phyloP scores from a whole-genome alignment of 257 asterid species.

The Jacaranda copaia region DNA sequence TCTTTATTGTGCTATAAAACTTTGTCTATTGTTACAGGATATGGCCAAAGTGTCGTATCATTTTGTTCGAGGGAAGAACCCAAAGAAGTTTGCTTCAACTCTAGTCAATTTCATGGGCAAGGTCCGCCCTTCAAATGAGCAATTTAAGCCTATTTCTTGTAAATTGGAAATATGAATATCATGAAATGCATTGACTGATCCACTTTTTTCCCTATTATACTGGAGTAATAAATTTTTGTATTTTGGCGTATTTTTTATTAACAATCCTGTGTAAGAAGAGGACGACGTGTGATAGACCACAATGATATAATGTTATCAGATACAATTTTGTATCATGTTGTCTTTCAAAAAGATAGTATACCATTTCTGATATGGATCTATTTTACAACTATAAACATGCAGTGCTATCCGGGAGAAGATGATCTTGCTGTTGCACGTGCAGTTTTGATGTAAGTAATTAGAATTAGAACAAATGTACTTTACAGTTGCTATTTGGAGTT shows the following conservation, averaged over 20 bases:
- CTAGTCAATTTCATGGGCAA: slow-evolving; percentile 92
- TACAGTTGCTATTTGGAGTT: slow-evolving; percentile 1
- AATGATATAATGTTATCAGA: not conserved
- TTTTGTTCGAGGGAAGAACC: slow-evolving; percentile 86
- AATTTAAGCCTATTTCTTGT: slow-evolving; percentile 16
- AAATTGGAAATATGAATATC: slow-evolving; percentile 1
- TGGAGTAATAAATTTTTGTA: not conserved
- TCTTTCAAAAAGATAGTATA: slow-evolving; percentile 19
- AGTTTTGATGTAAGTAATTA: slow-evolving; percentile 76
- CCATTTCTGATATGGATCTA: slow-evolving; percentile 25
- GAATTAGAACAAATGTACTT: not conserved
- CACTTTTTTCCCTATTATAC: slow-evolving; percentile 6
- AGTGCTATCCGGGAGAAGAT: slow-evolving; percentile 99
- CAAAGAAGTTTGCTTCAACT: slow-evolving; percentile 83
- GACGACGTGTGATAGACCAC: slow-evolving; percentile 5
- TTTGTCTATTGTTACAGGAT: slow-evolving; percentile 62
- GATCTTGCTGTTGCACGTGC: slow-evolving; percentile 94
- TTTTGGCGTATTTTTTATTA: slow-evolving; percentile 5
- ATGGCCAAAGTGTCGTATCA: slow-evolving; percentile 89
- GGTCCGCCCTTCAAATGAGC: slow-evolving; percentile 50
- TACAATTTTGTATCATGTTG: not conserved
- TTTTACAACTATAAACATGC: slow-evolving; percentile 46
- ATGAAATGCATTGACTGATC: slow-evolving; percentile 1
- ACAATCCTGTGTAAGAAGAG: not conserved
- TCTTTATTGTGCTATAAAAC: slow-evolving; percentile 12